Conservation (phyloP, 2,329 filamentous ascomycete genomes). For the Drechslerella dactyloides region DNA sequence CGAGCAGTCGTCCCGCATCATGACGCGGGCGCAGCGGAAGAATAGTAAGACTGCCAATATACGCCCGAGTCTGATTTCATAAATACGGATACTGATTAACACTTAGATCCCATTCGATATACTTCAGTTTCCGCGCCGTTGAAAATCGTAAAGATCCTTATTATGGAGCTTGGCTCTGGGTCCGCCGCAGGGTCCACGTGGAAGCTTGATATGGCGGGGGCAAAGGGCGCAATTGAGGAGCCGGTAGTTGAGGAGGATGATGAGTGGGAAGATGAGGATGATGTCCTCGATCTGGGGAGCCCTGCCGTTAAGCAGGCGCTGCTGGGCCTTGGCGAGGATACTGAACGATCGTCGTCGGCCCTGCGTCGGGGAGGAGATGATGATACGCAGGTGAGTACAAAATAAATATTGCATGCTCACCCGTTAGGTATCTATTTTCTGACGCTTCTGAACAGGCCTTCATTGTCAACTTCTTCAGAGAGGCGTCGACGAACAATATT, state of each 20-base stretch:
- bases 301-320: constrained; percentile 51
- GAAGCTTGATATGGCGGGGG: constrained; percentile 67
- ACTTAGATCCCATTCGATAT: constrained; percentile 80
- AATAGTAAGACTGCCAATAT: constrained; percentile 66
- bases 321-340: constrained; percentile 52
- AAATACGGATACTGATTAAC: constrained; percentile 46
- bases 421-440: not conserved
- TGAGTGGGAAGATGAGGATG: constrained; percentile 86
- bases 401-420: not conserved
- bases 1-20: constrained; percentile 78
- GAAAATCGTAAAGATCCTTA: constrained; percentile 94
- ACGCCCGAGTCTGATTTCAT: constrained; percentile 41
- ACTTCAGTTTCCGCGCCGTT: constrained; percentile 85
- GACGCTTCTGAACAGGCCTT: constrained; percentile 42
- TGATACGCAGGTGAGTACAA: constrained; percentile 53
- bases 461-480: constrained; percentile 56
- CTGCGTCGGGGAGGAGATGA: constrained; percentile 53
- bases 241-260: constrained; percentile 75
- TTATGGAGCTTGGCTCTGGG: constrained; percentile 86
- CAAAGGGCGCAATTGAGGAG: constrained; percentile 62
- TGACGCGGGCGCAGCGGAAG: constrained; percentile 89
- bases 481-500: constrained; percentile 58
- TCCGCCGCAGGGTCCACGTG: constrained; percentile 70
- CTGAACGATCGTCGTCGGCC: constrained; percentile 51
- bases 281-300: constrained; percentile 62